Evolutionary conservation across 139 green algal species (phyloP).

Genomic region (Astrephomene gubernaculifera): DNA sequence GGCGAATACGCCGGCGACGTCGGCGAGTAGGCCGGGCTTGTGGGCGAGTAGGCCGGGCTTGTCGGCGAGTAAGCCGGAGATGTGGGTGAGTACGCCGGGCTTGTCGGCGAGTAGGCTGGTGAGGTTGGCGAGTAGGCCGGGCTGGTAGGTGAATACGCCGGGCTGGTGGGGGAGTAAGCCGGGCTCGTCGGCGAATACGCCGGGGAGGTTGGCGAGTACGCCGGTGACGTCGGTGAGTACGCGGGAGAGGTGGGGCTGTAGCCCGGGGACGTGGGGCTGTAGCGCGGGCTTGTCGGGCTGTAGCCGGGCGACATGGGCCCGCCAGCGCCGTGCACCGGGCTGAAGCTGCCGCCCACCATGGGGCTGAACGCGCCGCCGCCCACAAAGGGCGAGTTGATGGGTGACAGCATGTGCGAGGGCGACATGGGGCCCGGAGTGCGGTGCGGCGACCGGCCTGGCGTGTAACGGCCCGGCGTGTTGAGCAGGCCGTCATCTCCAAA

Average conservation of each 20-base stretch:
- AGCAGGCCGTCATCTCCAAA: constrained; percentile 35
- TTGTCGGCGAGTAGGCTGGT: constrained; percentile 74
- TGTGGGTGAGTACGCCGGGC: constrained; percentile 63
- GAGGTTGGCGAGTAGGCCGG: constrained; percentile 79
- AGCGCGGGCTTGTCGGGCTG: constrained; percentile 61
- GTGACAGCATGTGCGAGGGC: constrained; percentile 63
- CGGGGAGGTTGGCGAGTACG: constrained; percentile 80
- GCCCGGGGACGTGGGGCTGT: constrained; percentile 72
- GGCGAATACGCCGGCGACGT: constrained; percentile 78
- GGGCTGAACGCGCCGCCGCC: constrained; percentile 69
- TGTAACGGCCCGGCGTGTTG: constrained; percentile 50
- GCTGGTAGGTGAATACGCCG: constrained; percentile 80
- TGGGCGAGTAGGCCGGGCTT: constrained; percentile 68
- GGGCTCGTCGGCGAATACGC: constrained; percentile 73
- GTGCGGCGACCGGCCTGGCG: constrained; percentile 64
- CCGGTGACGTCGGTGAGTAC: constrained; percentile 76
- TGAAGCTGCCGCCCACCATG: constrained; percentile 44
- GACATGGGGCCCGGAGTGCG: constrained; percentile 65
- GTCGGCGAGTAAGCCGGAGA: constrained; percentile 70
- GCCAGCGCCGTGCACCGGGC: constrained; percentile 60
- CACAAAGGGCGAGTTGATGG: constrained; percentile 67
- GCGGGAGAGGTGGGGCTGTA: constrained; percentile 64
- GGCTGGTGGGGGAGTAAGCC: constrained; percentile 74
- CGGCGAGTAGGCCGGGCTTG: constrained; percentile 78
- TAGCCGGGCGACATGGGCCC: constrained; percentile 67